phyloP scores from a whole-genome alignment of 1,284 basidiomycete species.

The Cystobasidium slooffiae region DNA sequence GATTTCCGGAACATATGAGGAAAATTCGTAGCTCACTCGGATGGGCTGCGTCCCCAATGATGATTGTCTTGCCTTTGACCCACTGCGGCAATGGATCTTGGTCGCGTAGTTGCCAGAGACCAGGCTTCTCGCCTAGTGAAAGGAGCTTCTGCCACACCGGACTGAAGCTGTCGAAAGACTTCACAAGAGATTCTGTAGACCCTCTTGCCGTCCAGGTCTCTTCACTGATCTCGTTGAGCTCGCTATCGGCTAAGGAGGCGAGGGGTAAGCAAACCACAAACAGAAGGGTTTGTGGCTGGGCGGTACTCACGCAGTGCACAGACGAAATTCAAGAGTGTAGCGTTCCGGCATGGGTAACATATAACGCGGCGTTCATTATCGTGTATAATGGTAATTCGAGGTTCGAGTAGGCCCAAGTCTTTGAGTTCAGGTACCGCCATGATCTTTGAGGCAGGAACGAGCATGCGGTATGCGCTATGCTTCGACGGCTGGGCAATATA shows the following conservation, averaged over 20 bases:
- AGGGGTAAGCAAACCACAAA: neutral
- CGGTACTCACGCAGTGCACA: too few species aligned
- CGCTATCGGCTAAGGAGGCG: conserved; percentile 48
- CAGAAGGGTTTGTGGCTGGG: too few species aligned
- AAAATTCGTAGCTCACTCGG: conserved; percentile 47
- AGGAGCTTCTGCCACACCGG: conserved; percentile 46
- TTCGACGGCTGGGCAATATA: too few species aligned
- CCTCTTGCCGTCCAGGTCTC: conserved; percentile 54
- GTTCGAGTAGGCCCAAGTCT: too few species aligned
- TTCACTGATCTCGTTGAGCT: conserved; percentile 50
- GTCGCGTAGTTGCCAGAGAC: conserved; percentile 55
- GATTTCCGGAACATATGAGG: neutral
- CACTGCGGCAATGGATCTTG: conserved; percentile 53
- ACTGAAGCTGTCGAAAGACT: conserved; percentile 50
- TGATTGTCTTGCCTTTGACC: conserved; percentile 51
- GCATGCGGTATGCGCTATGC: too few species aligned
- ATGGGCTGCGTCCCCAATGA: conserved; percentile 56
- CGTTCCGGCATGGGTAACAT: too few species aligned
- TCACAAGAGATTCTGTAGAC: conserved; percentile 48
- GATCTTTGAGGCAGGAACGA: too few species aligned
- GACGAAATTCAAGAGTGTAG: too few species aligned
- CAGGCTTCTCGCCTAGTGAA: conserved; percentile 60
- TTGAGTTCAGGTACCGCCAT: too few species aligned
- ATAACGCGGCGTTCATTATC: too few species aligned
- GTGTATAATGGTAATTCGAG: too few species aligned